phyloP scores from a whole-genome alignment of 2,329 filamentous ascomycete genomes.

The Ophiostoma tasmaniense region DNA sequence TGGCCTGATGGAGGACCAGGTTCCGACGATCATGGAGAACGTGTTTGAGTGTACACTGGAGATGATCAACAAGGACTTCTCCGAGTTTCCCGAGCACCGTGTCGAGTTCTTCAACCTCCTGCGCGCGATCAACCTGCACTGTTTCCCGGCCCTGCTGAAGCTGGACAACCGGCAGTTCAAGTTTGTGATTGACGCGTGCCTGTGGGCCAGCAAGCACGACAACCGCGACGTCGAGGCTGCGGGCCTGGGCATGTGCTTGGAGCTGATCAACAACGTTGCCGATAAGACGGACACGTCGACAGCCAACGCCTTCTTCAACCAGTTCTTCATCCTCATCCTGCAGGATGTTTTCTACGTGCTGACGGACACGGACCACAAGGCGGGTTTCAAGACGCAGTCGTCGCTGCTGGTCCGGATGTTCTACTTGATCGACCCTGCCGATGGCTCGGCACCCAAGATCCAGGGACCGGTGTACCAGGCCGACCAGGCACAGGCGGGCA shows the following conservation, averaged over 20 bases:
- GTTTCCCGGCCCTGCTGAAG: conserved; percentile 88
- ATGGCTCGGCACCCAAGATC: conserved; percentile 68
- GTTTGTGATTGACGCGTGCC: conserved; percentile 97
- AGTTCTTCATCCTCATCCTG: conserved; percentile 90
- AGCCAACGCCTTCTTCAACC: conserved; percentile 92
- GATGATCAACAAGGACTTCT: conserved; percentile 99
- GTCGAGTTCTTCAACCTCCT: conserved; percentile 99
- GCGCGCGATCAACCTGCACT: conserved; percentile 91
- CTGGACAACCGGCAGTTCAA: conserved; percentile 97
- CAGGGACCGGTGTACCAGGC: conserved; percentile 81
- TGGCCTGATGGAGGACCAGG: conserved; percentile 94
- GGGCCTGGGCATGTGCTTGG: conserved; percentile 94
- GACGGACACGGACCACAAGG: conserved; percentile 96
- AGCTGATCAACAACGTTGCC: conserved; percentile 95
- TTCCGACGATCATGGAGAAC: conserved; percentile 94
- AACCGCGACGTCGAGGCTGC: conserved; percentile 96
- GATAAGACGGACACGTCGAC: conserved; percentile 80
- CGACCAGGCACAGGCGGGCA: conserved; percentile 75
- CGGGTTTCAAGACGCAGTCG: conserved; percentile 96
- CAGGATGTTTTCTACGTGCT: conserved; percentile 98
- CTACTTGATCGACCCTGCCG: conserved; percentile 75
- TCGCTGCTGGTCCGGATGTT: conserved; percentile 92
- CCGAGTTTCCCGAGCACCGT: conserved; percentile 94
- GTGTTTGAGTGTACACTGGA: conserved; percentile 97
- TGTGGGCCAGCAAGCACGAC: conserved; percentile 99